These are phyloP conservation scores for Casuarina glauca DNA, from an alignment of 306 rosid species.

Conservation along the genomic window DNA sequence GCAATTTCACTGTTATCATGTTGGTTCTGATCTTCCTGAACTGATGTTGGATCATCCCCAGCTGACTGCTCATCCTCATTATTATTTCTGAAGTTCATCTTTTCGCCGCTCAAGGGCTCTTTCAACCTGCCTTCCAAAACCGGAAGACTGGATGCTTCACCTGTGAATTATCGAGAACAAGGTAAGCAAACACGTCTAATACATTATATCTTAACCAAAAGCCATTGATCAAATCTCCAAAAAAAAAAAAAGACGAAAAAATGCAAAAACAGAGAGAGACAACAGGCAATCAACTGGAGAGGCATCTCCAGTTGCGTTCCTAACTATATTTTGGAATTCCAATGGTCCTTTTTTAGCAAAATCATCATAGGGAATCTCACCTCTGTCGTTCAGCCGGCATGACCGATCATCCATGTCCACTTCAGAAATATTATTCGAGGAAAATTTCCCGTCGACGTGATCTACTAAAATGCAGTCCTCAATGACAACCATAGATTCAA, in stretches of 20 bases:
- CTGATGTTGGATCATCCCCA: conserved; percentile 5
- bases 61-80: conserved; percentile 7
- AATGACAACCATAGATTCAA: background rate
- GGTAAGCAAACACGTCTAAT: background rate
- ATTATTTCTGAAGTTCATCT: background rate
- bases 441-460: background rate
- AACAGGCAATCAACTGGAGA: background rate
- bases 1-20: background rate
- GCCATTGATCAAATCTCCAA: background rate
- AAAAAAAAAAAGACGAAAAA: background rate
- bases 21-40: conserved; percentile 8
- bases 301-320: background rate
- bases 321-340: background rate
- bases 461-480: background rate
- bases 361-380: conserved; percentile 5
- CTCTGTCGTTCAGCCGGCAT: background rate
- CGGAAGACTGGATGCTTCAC: conserved; percentile 16
- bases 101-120: background rate
- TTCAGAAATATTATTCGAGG: background rate
- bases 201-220: background rate
- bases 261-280: background rate
- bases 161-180: background rate
- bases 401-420: conserved; percentile 6
- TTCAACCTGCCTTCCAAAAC: background rate
- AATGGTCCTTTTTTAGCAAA: background rate